Percentiles rank a stretch among this genome's conserved stretches.
phyloP scores from a whole-genome alignment of 129 eudicot genomes.

The Lactuca saligna region DNA sequence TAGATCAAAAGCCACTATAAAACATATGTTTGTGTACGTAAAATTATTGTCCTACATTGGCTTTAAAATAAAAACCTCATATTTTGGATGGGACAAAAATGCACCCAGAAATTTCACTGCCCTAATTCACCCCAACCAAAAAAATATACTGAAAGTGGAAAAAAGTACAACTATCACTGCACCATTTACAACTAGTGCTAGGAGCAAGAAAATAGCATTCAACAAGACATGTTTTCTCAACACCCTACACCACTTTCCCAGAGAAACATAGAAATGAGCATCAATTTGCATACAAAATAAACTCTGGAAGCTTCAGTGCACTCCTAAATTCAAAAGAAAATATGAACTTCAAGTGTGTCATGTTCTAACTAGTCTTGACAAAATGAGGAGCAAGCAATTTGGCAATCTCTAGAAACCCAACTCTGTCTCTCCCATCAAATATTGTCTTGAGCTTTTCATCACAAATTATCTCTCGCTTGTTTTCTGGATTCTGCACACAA shows the following conservation, averaged over 20 bases:
- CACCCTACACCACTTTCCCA: conserved; percentile 10
- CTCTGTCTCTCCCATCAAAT: conserved; percentile 39
- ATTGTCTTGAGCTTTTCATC: conserved; percentile 46
- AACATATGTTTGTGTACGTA: neutral
- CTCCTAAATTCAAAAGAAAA: conserved; percentile 26
- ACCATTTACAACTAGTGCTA: conserved; percentile 10
- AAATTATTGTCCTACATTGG: too few species aligned
- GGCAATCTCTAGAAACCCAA: conserved; percentile 37
- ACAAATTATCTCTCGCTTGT: conserved; percentile 40
- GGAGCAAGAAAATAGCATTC: conserved; percentile 8
- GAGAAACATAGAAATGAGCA: conserved; percentile 4
- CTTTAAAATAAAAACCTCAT: too few species aligned
- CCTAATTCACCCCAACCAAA: neutral
- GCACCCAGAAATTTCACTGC: neutral
- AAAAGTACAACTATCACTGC: conserved; percentile 14
- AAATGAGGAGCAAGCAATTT: conserved; percentile 46
- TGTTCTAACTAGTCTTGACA: conserved; percentile 29
- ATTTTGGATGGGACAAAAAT: too few species aligned
- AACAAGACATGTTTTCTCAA: neutral
- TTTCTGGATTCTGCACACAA: conserved; percentile 40
- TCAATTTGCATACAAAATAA: conserved; percentile 22
- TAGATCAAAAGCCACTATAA: neutral
- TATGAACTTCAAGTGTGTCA: conserved; percentile 18
- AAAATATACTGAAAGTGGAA: neutral
- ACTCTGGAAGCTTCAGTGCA: conserved; percentile 14